Evolutionary conservation across 768 basidiomycete species (phyloP).

Genomic region (Tulasnella sp.): DNA sequence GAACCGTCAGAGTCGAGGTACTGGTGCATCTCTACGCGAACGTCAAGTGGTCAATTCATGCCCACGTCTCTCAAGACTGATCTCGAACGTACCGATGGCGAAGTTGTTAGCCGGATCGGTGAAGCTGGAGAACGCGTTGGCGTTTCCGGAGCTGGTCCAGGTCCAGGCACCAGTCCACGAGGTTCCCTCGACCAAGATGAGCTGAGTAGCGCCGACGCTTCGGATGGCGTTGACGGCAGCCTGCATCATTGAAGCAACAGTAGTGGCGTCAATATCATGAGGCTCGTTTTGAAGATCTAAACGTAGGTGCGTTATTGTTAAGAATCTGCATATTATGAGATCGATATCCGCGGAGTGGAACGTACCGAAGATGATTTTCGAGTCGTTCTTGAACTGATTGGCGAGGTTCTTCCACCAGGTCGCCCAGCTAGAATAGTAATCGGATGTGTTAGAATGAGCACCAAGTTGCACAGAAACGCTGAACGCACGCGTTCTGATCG

Average conservation of each 20-base stretch:
- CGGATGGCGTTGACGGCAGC: constrained; percentile 64
- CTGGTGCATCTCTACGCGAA: constrained; percentile 57
- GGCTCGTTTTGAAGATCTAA: constrained; percentile 63
- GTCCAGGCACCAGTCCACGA: constrained; percentile 60
- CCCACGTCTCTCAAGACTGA: not conserved
- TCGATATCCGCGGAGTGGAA: not conserved
- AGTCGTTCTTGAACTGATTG: constrained; percentile 47
- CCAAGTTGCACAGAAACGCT: not conserved
- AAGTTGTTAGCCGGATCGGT: constrained; percentile 59
- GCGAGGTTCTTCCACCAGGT: constrained; percentile 55
- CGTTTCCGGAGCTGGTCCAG: constrained; percentile 58
- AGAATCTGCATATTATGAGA: not conserved
- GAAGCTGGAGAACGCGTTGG: constrained; percentile 49
- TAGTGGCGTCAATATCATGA: constrained; percentile 50
- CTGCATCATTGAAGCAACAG: constrained; percentile 56
- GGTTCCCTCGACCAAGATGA: constrained; percentile 43
- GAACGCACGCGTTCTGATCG: constrained; percentile 43
- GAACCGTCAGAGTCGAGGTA: constrained; percentile 66
- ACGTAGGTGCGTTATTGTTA: not conserved
- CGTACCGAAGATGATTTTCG: constrained; percentile 49
- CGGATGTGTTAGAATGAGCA: not conserved
- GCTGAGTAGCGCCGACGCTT: constrained; percentile 54
- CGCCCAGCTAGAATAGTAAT: constrained; percentile 3
- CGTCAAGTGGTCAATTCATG: too few species aligned
- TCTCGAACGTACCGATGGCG: constrained; percentile 47